Base-by-base conservation (phyloP, 2,329 filamentous ascomycete species). In the Phyllosticta capitalensis region DNA sequence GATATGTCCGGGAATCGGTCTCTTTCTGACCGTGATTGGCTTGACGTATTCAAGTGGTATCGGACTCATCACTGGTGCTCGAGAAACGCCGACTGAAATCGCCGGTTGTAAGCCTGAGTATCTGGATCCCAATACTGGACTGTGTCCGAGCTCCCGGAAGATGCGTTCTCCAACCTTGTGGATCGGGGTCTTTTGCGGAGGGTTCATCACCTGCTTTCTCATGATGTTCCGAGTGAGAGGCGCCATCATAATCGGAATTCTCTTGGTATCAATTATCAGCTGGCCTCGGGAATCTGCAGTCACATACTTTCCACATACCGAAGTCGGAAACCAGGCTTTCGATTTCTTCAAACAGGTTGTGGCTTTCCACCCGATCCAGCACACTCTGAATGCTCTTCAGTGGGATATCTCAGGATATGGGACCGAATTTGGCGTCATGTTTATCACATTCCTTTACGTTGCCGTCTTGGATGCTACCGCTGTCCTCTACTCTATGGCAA, bases 301-400 rank as follows among this genome's bases (percentile, higher is more conserved):
- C 60, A 92, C 90, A 5, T 90, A 88, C 72, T 95, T 95, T 75
- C 89, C 90, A 0, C 79, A 92, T 67, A 89, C 83, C 0, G 65
- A 78, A 0, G 71, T 86, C 2, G 90, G 90, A 49, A 78, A 92
- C 70, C 80, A 80, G 66, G 77, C 77, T 49, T 95, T 95, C 72
- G 79, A 92, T 67, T 95, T 95, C 74, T 95, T 95, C 82, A 90
- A 89, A 72, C 82, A 90, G 70, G 89, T 95, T 1, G 90, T 92
- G 50, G 85, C 86, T 22, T 94, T 95, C 78, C 89, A 92, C 69
- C 81, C 84, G 5, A 95, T 95, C 69, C 70, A 80, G 62, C 80
- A 82, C 54, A 85, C 83, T 4, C 79, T 95, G 14, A 81, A 79
- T 33, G 89, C 86, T 1, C 88, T 90, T 68, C 76, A 90, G 60